Base-by-base conservation (phyloP, 2,329 filamentous ascomycete species). In the Xylariaceae sp. region DNA sequence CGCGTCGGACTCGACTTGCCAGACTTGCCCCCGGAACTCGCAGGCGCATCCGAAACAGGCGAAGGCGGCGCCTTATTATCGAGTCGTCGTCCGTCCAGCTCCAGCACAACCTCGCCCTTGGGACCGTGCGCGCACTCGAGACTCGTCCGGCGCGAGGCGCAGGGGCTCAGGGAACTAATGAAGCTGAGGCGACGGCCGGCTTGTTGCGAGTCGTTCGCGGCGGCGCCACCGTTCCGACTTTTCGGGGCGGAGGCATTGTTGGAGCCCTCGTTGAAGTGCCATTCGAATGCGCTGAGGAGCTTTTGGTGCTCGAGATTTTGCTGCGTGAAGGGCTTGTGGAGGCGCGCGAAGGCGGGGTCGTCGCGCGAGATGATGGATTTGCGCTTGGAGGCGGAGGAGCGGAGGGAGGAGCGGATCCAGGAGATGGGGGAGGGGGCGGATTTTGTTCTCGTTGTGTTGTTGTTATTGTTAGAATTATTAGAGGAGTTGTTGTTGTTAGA, bases 291-390 rank as follows among this genome's bases (percentile, higher is more conserved):
- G 54, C 58, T 67, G 11, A 73, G 56, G 35, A 73, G 58, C 58
- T 69, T 71, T 58, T 72, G 71, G 60, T 73, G 70, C 57, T 71
- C 71, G 30, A 72, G 64, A 53, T 73, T 73, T 54, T 72, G 68
- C 8, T 64, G 63, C 1, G 69, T 72, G 59, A 73, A 71, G 18
- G 70, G 71, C 37, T 67, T 68, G 61, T 72, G 64, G 11, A 72
- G 62, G 51, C 68, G 63, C n/a, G 67, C 55, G 35, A 59, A 64
- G 45, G 58, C 61, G 13, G 62, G 62, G 55, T 64, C 62, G 50
- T 62, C 57, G 10, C 48, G 47, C 10, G 62, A 59, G 54, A 63
- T 62, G 53, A 56, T 59, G 18, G 62, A 62, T 11, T 57, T 61
- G 23, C 58, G 39, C 58, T 63, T 62, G 11, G 53, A 45, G 4